Base-by-base conservation (phyloP, 225 moss, liverwort and hornwort genomes). In the Takakia lepidozioides region DNA sequence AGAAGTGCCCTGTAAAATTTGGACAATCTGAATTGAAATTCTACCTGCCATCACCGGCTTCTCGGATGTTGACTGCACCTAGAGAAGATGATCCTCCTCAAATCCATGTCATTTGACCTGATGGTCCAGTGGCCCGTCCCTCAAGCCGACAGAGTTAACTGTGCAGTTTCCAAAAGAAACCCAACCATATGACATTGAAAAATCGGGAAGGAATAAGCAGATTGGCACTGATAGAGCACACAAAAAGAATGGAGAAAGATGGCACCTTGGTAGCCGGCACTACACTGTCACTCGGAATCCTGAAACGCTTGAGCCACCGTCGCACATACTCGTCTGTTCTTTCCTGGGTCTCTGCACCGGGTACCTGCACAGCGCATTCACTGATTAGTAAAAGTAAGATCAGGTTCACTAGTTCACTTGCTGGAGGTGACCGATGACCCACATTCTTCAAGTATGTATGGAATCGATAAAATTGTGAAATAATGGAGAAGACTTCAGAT, bases 31-130 rank as follows among this genome's bases (percentile, higher is more conserved):
- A 2, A 50, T 13, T 21, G 22, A 32, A 28, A 19, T 29, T 42
- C 18, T 60, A 82, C 91, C 91, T 87, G 71, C 74, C 74, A 62
- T 87, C 72, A 51, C 82, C 80, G 57, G 87, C 92, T 39, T 74
- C 75, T 59, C 52, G 58, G 26, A 87, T 84, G 56, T 85, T 87
- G 59, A 41, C 72, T 8, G 62, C 71, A 71, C 85, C 82, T 38
- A 92, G 79, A 26, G 84, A 84, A 13, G 41, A 26, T 16, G 84
- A 82, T 17, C 87, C 92, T 70, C 82, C 82, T 38, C 85, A 79
- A 36, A 87, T 84, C 92, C 87, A 92, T 50, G 84, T 72, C 92
- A 92, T 92, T 54, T 87, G 79, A 23, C 78, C 87, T n/a, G 87
- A 87, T 9, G 87, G 92, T 64, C 92, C 87, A 54, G 80, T 69